Evolutionary conservation across 2,329 filamentous ascomycete genomes (phyloP).

Genomic region (Nemania sp.): DNA sequence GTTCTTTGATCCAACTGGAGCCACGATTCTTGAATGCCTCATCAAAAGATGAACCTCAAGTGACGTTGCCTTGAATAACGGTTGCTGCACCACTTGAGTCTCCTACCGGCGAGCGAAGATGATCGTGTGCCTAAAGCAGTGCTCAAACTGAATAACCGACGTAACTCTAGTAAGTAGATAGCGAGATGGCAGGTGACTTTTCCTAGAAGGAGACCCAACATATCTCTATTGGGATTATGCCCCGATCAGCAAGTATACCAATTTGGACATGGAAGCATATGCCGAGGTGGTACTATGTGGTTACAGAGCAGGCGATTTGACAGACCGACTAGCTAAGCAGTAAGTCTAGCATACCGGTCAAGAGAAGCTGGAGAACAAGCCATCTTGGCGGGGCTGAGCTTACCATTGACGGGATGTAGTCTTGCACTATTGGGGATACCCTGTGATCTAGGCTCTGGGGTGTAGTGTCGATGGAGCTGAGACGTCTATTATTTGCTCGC

Average conservation of each 20-base stretch:
- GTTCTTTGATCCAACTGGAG: not conserved
- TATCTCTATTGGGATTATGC: slow-evolving; percentile 13
- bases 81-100: not conserved
- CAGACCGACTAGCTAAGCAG: not conserved
- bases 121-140: not conserved
- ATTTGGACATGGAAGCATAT: slow-evolving; percentile 3
- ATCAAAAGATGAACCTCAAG: not conserved
- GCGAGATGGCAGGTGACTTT: not conserved
- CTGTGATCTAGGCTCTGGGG: not conserved
- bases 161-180: not conserved
- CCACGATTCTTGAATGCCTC: not conserved
- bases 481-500: slow-evolving; percentile 2
- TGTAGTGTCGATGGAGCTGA: slow-evolving; percentile 12
- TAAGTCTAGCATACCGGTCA: slow-evolving; percentile 3
- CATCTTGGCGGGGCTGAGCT: slow-evolving; percentile 24
- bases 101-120: not conserved
- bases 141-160: not conserved
- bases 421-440: slow-evolving; percentile 16
- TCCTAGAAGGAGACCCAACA: not conserved
- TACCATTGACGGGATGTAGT: slow-evolving; percentile 5
- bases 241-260: slow-evolving; percentile 9
- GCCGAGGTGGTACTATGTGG: slow-evolving; percentile 8
- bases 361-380: slow-evolving; percentile 9
- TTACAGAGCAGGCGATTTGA: slow-evolving; percentile 5
- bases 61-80: slow-evolving; percentile 5